Evolutionary conservation across 495 filamentous ascomycete genomes (phyloP).

Genomic region (Trichoderma reesei): DNA sequence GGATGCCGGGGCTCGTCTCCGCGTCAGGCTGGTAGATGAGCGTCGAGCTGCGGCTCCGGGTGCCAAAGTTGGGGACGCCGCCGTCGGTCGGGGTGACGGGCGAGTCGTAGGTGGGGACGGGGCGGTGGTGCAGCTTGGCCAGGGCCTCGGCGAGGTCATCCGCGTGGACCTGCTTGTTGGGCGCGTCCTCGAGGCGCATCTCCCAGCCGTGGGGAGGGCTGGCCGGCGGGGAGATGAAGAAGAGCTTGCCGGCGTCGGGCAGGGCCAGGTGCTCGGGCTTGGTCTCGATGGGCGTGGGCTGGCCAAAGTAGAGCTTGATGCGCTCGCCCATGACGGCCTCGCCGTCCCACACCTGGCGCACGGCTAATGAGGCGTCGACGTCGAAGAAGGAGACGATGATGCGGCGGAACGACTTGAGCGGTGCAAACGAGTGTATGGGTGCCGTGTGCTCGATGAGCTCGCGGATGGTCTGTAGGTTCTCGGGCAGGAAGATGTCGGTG

Average conservation of each 20-base stretch:
- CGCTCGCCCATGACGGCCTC: constrained; percentile 57
- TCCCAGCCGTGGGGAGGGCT: constrained; percentile 90
- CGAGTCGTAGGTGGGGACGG: constrained; percentile 8
- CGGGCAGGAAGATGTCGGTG: constrained; percentile 64
- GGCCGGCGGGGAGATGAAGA: constrained; percentile 94
- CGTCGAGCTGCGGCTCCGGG: constrained; percentile 46
- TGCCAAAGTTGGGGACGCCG: constrained; percentile 13
- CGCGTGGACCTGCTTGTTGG: constrained; percentile 88
- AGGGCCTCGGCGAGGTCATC: constrained; percentile 79
- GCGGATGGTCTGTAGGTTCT: constrained; percentile 67
- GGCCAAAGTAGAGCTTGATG: constrained; percentile 82
- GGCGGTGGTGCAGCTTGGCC: constrained; percentile 47
- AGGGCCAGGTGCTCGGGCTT: constrained; percentile 65
- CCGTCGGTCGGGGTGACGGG: constrained; percentile 26
- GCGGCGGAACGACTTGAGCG: constrained; percentile 83
- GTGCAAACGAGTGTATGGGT: constrained; percentile 77
- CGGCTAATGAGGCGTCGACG: constrained; percentile 58
- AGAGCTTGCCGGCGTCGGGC: constrained; percentile 80
- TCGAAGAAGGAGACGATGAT: constrained; percentile 82
- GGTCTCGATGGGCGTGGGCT: constrained; percentile 48
- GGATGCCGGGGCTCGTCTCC: constrained; percentile 65
- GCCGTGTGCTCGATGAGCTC: constrained; percentile 57
- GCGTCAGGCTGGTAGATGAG: constrained; percentile 68
- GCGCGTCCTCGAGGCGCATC: constrained; percentile 76
- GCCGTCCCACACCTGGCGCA: constrained; percentile 63